Conservation (phyloP, 2,329 filamentous ascomycete genomes). For the Sclerotinia sclerotiorum region DNA sequence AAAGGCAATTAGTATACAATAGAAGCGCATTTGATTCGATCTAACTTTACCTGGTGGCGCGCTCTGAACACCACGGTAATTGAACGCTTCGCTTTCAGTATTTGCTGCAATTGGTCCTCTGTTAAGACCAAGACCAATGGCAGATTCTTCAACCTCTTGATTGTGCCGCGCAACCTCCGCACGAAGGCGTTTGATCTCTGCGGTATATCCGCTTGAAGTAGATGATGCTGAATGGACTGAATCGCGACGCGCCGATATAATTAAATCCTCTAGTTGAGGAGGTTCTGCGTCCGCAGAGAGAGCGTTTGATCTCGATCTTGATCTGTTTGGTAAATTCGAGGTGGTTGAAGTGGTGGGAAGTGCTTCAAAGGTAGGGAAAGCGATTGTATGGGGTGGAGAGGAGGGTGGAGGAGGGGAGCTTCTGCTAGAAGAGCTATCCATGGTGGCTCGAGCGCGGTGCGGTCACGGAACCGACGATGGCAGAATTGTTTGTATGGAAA, state of each 20-base stretch:
- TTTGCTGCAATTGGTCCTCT: not conserved
- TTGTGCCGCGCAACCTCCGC: constrained; percentile 3
- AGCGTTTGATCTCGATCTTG: constrained; percentile 1
- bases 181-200: not conserved
- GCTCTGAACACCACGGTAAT: constrained; percentile 13
- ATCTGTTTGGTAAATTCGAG: not conserved
- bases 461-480: constrained; percentile 12
- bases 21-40: constrained; percentile 5
- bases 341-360: not conserved
- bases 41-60: constrained; percentile 13
- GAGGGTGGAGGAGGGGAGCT: not conserved
- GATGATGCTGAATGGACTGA: constrained; percentile 10
- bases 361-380: not conserved
- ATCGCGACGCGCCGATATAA: not conserved
- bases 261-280: not conserved
- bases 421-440: constrained; percentile 7
- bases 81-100: constrained; percentile 5
- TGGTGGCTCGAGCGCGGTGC: not conserved
- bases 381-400: not conserved
- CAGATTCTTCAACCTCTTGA: not conserved
- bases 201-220: not conserved
- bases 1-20: not conserved
- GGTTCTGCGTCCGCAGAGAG: not conserved
- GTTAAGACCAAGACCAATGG: constrained; percentile 3
- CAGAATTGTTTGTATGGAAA: not conserved